phyloP scores from a whole-genome alignment of 306 rosid genomes.

The Rubus idaeus region DNA sequence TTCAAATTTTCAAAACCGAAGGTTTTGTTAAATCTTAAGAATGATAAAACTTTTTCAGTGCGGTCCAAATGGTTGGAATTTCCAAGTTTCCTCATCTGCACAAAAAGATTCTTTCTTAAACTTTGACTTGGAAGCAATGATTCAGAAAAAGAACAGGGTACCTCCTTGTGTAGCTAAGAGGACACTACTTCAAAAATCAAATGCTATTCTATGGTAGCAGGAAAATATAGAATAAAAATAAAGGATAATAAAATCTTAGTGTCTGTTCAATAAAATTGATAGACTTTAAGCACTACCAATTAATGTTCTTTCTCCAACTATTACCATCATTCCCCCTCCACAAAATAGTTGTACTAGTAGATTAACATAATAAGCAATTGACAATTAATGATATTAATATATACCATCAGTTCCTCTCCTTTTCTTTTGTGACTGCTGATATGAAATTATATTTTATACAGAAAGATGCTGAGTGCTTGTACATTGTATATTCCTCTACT shows the following conservation, averaged over 20 bases:
- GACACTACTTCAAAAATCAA: slow-evolving; percentile 29
- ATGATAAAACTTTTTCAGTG: background rate
- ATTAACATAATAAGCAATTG: slow-evolving; percentile 19
- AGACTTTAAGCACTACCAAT: slow-evolving; percentile 21
- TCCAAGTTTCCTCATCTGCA: slow-evolving; percentile 29
- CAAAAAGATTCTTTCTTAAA: slow-evolving; percentile 18
- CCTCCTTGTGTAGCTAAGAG: slow-evolving; percentile 34
- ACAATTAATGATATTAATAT: slow-evolving; percentile 3
- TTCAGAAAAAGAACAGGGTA: slow-evolving; percentile 1
- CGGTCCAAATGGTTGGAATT: slow-evolving; percentile 18
- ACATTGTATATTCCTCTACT: slow-evolving; percentile 55
- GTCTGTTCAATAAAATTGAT: background rate
- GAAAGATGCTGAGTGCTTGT: slow-evolving; percentile 44
- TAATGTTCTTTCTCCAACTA: slow-evolving; percentile 26
- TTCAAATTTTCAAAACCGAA: background rate
- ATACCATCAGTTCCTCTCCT: background rate
- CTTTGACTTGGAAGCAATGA: slow-evolving; percentile 41
- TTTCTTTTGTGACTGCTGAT: slow-evolving; percentile 19
- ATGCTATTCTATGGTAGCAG: slow-evolving; percentile 19
- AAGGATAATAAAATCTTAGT: no score
- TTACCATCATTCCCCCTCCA: slow-evolving; percentile 19
- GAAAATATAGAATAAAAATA: background rate
- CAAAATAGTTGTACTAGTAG: slow-evolving; percentile 24
- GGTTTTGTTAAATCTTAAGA: background rate
- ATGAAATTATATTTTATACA: slow-evolving; percentile 10